phyloP scores from a whole-genome alignment of 768 basidiomycete species.

The Pisolithus tinctorius region DNA sequence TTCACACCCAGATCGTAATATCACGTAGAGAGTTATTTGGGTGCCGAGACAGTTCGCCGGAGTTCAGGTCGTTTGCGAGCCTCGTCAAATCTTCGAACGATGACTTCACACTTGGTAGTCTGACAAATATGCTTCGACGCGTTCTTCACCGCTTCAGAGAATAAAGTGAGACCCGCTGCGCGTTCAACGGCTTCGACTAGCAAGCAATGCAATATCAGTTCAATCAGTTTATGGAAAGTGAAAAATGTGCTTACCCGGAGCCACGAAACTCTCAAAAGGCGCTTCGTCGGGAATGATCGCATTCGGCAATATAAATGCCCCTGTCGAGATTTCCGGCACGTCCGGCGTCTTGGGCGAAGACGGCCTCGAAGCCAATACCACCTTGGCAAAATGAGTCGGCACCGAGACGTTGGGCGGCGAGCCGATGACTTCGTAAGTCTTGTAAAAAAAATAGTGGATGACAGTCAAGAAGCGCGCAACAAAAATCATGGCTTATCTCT shows the following conservation, averaged over 20 bases:
- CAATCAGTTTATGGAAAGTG: neutral
- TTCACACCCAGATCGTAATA: neutral
- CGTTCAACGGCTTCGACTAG: slow-evolving; percentile 89
- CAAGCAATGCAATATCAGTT: neutral
- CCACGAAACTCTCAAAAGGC: slow-evolving; percentile 71
- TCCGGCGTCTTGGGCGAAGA: slow-evolving; percentile 67
- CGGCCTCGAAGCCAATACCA: slow-evolving; percentile 74
- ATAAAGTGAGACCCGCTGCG: slow-evolving; percentile 81
- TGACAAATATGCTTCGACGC: slow-evolving; percentile 83
- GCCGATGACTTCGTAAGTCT: slow-evolving; percentile 96
- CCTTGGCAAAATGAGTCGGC: slow-evolving; percentile 98
- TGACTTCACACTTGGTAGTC: slow-evolving; percentile 80
- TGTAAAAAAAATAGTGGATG: neutral
- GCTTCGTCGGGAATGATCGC: slow-evolving; percentile 83
- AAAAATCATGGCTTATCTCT: slow-evolving; percentile 25
- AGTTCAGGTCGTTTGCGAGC: slow-evolving; percentile 59
- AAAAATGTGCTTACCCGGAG: slow-evolving; percentile 53
- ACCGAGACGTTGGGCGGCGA: slow-evolving; percentile 85
- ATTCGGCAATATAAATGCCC: slow-evolving; percentile 96
- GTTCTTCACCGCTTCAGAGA: slow-evolving; percentile 73
- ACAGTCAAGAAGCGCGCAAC: neutral
- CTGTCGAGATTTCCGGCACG: slow-evolving; percentile 71
- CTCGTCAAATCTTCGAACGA: slow-evolving; percentile 89
- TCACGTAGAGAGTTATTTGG: slow-evolving; percentile 9
- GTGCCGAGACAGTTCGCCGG: slow-evolving; percentile 48